Evolutionary conservation across 495 filamentous ascomycete species (phyloP).

Genomic region (Xylaria venustula): DNA sequence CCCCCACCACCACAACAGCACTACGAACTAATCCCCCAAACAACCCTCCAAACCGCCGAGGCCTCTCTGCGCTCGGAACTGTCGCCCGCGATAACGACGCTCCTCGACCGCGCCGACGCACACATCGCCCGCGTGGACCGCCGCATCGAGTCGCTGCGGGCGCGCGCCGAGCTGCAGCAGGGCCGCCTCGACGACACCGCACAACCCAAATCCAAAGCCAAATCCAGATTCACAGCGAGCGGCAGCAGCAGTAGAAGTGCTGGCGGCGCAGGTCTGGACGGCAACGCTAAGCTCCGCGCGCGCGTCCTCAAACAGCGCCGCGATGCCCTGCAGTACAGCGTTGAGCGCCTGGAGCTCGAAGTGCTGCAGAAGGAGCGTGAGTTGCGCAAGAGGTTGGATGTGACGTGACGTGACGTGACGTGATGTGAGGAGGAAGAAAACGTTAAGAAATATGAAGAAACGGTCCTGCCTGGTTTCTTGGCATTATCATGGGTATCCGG

Average conservation of each 20-base stretch:
- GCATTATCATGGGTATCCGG: too few species aligned
- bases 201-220: neutral
- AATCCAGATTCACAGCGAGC: neutral
- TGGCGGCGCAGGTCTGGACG: neutral
- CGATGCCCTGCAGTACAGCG: constrained; percentile 48
- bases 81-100: constrained; percentile 41
- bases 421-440: neutral
- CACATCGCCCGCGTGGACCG: constrained; percentile 45
- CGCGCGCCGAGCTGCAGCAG: constrained; percentile 46
- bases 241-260: neutral
- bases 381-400: constrained; percentile 44
- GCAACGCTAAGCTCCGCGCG: constrained; percentile 30
- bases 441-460: neutral
- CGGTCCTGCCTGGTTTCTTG: too few species aligned
- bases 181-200: constrained; percentile 37
- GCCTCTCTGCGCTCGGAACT: constrained; percentile 51
- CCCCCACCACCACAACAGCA: constrained; percentile 28
- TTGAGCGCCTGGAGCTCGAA: constrained; percentile 51
- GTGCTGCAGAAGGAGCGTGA: constrained; percentile 52
- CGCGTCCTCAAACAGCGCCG: constrained; percentile 38
- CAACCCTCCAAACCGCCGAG: constrained; percentile 47
- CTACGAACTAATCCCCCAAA: constrained; percentile 53
- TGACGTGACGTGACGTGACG: constrained; percentile 15
- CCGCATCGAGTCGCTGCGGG: constrained; percentile 47
- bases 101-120: constrained; percentile 49